Evolutionary conservation across 2,329 filamentous ascomycete species (phyloP), one percentile per base, ranked within the genome.

Genomic region (Trichocomaceae sp.): DNA sequence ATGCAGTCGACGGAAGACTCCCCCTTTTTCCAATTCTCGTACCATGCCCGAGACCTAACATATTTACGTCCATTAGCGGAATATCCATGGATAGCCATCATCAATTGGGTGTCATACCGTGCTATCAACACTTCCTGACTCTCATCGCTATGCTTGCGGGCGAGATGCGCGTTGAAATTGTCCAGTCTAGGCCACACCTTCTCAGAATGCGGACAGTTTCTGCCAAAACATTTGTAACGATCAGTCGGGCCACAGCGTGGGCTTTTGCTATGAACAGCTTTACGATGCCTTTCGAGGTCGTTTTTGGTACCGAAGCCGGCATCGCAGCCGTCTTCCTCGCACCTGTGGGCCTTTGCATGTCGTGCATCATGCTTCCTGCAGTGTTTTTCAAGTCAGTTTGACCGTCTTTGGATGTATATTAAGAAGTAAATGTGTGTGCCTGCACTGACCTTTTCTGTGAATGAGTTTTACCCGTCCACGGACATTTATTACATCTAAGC

Each of bases 121-220:
- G 68, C 69, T 49, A 83, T 71, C 6, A 83, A 65, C 1, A 72
- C 65, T 0, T 75, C 64, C 0, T 70, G 60, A 55, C 78, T 67
- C 41, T 77, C 70, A 4, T 77, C 66, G 1, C 65, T 58, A 66
- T 96, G 90, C 63, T 88, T 83, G 10, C 85, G 81, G 49, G 74
- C 76, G 46, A 95, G 77, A 66, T 96, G 91, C 35, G 86, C 83
- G 58, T 85, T 85, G 68, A 96, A 96, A 64, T 96, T 96, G 69
- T 96, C 91, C 50, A 85, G 76, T 20, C 91, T 82, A 0, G 87
- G 86, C 88, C 88, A 96, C 35, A 79, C 73, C 67, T 95, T 95
- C 1, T 74, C 74, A 58, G 77, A 84, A 22, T 75, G 79, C 22
- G 72, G 75, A 63, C 86, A 90, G 20, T 72, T 63, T 6, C 70